Base-by-base conservation (phyloP, 2,329 filamentous ascomycete genomes). In the Monilinia laxa region DNA sequence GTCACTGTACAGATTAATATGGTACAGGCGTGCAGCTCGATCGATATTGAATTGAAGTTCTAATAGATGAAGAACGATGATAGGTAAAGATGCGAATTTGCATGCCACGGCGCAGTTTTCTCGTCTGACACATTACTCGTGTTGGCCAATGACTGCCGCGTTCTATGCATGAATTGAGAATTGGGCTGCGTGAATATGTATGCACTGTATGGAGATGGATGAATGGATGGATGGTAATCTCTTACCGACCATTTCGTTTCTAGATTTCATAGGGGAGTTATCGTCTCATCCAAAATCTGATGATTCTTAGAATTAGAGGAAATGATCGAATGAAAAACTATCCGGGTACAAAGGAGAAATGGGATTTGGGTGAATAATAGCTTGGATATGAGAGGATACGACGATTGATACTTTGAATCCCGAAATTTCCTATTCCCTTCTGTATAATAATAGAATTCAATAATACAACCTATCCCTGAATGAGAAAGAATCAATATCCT, bases 91-190 rank as follows among this genome's bases (percentile, higher is more conserved):
- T 31, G 11, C 56, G 25, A 47, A 47, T 47, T 38, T 9, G 28
- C 23, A 31, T 47, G 23, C n/a, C 12, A 47, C 40, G 16, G 40
- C 16, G 16, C 40, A 42, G 40, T 42, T n/a, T 47, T 31, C 40
- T 59, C 56, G 40, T 47, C 56, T 47, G 56, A 59, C 25, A 59
- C 40, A 59, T 59, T 59, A 59, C 56, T 59, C 40, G 56, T 47
- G 40, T 59, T 59, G 56, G 40, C 56, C 56, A 59, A 59, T 59
- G 20, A 59, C 14, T 47, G 25, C 25, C 23, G 25, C 6, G 31
- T 59, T 47, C 31, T 45, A 40, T 45, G 28, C 16, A 45, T 31
- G 40, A 18, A 23, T 45, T 14, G n/a, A 14, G 55, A 38, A 45
- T 25, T 9, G 10, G 5, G 42, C 23, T 42, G 25, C 20, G 12